phyloP scores from a whole-genome alignment of 805 yeast species.

The Yarrowia yakushimensis region DNA sequence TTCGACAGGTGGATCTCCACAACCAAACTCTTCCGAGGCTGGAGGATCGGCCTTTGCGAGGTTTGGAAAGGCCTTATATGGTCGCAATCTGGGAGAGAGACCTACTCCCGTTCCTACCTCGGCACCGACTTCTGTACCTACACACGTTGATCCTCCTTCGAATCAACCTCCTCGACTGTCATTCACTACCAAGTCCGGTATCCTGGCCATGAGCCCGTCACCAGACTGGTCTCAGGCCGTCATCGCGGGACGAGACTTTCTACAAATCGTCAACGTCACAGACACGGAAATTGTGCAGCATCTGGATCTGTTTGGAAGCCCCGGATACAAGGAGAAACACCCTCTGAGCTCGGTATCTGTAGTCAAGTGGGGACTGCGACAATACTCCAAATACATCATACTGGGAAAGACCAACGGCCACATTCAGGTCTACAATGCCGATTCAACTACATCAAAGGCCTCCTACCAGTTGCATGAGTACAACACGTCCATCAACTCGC shows the following conservation, averaged over 20 bases:
- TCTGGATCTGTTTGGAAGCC: conserved; percentile 28
- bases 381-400: conserved; percentile 30
- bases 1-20: not conserved
- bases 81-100: conserved; percentile 5
- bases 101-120: not conserved
- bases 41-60: conserved; percentile 30
- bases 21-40: not conserved
- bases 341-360: conserved; percentile 36
- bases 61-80: conserved; percentile 33
- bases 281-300: conserved; percentile 7
- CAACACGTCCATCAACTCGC: conserved; percentile 49
- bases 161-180: not conserved
- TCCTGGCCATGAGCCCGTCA: conserved; percentile 36
- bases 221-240: conserved; percentile 32
- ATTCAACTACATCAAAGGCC: conserved; percentile 24
- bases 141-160: not conserved
- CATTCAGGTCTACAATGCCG: conserved; percentile 36
- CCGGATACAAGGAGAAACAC: conserved; percentile 31
- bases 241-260: conserved; percentile 35
- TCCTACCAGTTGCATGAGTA: conserved; percentile 37
- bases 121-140: not conserved
- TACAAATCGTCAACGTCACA: conserved; percentile 21
- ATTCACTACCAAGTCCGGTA: conserved; percentile 30
- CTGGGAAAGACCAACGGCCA: conserved; percentile 38
- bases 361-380: conserved; percentile 37